phyloP scores from a whole-genome alignment of 192 early-diverging fungal species.

The Mortierella alpina region DNA sequence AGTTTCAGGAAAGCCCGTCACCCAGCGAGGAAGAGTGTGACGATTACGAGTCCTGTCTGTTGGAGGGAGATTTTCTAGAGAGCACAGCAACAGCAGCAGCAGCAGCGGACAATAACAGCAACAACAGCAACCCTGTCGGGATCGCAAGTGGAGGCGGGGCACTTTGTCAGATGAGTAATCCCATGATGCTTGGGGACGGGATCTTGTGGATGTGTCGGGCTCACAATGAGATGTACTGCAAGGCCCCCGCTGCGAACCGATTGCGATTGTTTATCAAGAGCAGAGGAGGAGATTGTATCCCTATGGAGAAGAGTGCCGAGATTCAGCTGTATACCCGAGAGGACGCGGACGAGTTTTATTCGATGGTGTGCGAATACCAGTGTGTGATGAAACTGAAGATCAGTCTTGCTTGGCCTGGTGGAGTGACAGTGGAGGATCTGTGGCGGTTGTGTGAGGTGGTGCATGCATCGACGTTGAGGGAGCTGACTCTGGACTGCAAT shows the following conservation, averaged over 20 bases:
- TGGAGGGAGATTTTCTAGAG: constrained; percentile 11
- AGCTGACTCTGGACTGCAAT: constrained; percentile 27
- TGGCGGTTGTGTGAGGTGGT: constrained; percentile 24
- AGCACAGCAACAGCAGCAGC: background rate
- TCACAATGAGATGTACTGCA: constrained; percentile 20
- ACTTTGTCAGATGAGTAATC: background rate
- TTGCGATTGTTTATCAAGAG: constrained; percentile 15
- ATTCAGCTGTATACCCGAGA: constrained; percentile 11
- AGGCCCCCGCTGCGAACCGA: background rate
- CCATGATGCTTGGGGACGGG: background rate
- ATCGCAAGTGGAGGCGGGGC: background rate
- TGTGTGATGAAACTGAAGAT: constrained; percentile 26
- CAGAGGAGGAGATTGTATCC: constrained; percentile 14
- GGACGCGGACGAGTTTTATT: constrained; percentile 23
- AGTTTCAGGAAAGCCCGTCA: background rate
- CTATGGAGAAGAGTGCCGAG: constrained; percentile 17
- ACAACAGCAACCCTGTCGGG: background rate
- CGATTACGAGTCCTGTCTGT: background rate
- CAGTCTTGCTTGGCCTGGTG: constrained; percentile 14
- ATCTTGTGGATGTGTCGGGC: constrained; percentile 25
- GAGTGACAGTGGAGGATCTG: constrained; percentile 27
- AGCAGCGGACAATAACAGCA: background rate
- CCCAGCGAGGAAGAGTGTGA: background rate
- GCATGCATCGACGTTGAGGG: constrained; percentile 8
- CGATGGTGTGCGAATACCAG: constrained; percentile 6